phyloP scores from a whole-genome alignment of 1,284 basidiomycete species.

The Sanghuangporus sanghuang region DNA sequence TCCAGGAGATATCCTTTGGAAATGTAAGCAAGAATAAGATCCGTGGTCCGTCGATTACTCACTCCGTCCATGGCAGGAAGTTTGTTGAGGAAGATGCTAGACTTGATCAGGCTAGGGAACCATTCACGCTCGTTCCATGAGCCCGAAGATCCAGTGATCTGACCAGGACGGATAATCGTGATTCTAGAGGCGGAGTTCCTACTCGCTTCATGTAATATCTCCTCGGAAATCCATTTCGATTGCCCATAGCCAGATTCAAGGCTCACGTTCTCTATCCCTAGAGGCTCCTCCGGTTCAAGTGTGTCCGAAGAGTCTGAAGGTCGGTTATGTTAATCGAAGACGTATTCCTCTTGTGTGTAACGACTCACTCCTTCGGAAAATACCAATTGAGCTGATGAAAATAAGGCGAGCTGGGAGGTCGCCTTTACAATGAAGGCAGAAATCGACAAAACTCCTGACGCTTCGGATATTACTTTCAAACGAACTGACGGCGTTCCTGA shows the following conservation, averaged over 20 bases:
- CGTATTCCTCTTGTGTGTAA: neutral
- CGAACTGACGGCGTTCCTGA: slow-evolving; percentile 31
- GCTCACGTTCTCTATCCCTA: slow-evolving; percentile 10
- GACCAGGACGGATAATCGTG: slow-evolving; percentile 15
- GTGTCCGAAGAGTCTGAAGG: slow-evolving; percentile 8
- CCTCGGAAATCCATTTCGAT: slow-evolving; percentile 50
- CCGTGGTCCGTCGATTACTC: neutral
- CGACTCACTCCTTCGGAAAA: slow-evolving; percentile 1
- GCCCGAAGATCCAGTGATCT: slow-evolving; percentile 16
- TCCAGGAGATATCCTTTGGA: slow-evolving; percentile 21
- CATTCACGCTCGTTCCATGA: slow-evolving; percentile 19
- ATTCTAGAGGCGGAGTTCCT: slow-evolving; percentile 21
- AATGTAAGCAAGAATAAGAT: neutral
- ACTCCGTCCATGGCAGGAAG: slow-evolving; percentile 16
- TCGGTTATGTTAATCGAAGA: neutral
- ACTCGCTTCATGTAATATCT: slow-evolving; percentile 19
- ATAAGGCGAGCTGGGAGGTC: slow-evolving; percentile 16
- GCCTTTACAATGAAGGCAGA: slow-evolving; percentile 19
- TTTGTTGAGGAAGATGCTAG: slow-evolving; percentile 1
- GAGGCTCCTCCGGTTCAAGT: slow-evolving; percentile 13
- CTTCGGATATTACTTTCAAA: slow-evolving; percentile 34
- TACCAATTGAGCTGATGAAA: slow-evolving; percentile 21
- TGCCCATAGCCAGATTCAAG: slow-evolving; percentile 47
- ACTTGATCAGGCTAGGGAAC: slow-evolving; percentile 17
- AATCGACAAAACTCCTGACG: slow-evolving; percentile 31